A percentile compares a stretch with the other conserved stretches of the same genome.
Conservation (phyloP, 1,284 basidiomycete genomes). For the Pulchroboletus neoregius region DNA sequence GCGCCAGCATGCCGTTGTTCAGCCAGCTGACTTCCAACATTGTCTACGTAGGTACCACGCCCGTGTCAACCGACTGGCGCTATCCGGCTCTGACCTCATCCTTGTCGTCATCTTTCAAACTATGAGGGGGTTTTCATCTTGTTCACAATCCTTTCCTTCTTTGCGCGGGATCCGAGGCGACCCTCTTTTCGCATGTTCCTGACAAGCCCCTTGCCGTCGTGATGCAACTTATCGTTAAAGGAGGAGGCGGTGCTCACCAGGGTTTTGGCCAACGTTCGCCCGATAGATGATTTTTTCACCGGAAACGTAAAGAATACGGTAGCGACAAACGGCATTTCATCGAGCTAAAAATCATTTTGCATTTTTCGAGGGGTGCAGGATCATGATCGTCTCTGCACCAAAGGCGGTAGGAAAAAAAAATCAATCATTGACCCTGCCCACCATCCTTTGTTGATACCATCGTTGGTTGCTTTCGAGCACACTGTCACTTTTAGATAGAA, state of each 20-base stretch:
- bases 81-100: slow-evolving; percentile 20
- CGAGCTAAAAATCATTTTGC: not conserved
- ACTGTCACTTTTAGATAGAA: slow-evolving; percentile 3
- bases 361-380: not conserved
- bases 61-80: slow-evolving; percentile 11
- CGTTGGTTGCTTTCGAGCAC: not conserved
- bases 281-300: not conserved
- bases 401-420: not conserved
- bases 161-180: slow-evolving; percentile 34
- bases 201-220: slow-evolving; percentile 20
- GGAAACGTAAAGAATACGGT: slow-evolving; percentile 18
- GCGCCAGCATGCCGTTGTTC: slow-evolving; percentile 12
- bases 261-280: slow-evolving; percentile 1
- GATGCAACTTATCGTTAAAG: slow-evolving; percentile 25
- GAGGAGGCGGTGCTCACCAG: slow-evolving; percentile 22
- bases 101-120: slow-evolving; percentile 17
- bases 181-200: slow-evolving; percentile 26
- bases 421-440: not conserved
- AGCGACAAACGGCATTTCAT: not conserved
- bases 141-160: slow-evolving; percentile 6
- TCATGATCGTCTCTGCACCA: slow-evolving; percentile 1
- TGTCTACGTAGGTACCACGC: slow-evolving; percentile 10
- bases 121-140: slow-evolving; percentile 2
- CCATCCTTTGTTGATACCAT: not conserved
- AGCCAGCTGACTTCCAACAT: slow-evolving; percentile 13